phyloP scores from a whole-genome alignment of 73 alveolate genomes.

The Paramecium tetraurelia region DNA sequence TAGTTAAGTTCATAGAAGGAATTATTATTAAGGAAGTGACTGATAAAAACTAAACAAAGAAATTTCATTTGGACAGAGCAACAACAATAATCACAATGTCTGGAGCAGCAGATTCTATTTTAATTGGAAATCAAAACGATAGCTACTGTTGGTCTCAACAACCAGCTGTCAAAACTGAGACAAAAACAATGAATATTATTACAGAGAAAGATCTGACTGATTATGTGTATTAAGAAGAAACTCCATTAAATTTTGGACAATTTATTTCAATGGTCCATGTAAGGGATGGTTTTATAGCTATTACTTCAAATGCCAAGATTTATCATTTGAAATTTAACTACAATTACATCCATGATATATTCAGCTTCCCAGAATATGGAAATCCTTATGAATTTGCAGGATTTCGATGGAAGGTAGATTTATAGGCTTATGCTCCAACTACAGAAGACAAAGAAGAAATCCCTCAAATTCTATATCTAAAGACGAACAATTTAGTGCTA shows the following conservation, averaged over 20 bases:
- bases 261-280: slow-evolving; percentile 27
- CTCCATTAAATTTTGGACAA: slow-evolving; percentile 43
- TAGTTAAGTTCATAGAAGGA: not conserved
- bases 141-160: not conserved
- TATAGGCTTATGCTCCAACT: not conserved
- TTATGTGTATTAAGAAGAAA: not conserved
- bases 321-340: not conserved
- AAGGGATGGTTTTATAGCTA: slow-evolving; percentile 45
- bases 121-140: not conserved
- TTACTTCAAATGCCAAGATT: slow-evolving; percentile 10
- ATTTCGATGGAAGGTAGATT: slow-evolving; percentile 15
- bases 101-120: not conserved
- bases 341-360: not conserved
- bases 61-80: not conserved
- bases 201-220: not conserved
- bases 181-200: not conserved
- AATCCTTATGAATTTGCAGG: slow-evolving; percentile 33
- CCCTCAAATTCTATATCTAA: not conserved
- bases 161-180: not conserved
- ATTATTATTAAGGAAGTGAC: not conserved
- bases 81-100: not conserved
- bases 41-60: not conserved
- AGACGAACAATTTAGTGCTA: not conserved
- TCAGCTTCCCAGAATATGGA: not conserved
- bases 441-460: slow-evolving; percentile 4